Evolutionary conservation across 2,329 filamentous ascomycete species (phyloP).

Genomic region (Exophiala sp.): DNA sequence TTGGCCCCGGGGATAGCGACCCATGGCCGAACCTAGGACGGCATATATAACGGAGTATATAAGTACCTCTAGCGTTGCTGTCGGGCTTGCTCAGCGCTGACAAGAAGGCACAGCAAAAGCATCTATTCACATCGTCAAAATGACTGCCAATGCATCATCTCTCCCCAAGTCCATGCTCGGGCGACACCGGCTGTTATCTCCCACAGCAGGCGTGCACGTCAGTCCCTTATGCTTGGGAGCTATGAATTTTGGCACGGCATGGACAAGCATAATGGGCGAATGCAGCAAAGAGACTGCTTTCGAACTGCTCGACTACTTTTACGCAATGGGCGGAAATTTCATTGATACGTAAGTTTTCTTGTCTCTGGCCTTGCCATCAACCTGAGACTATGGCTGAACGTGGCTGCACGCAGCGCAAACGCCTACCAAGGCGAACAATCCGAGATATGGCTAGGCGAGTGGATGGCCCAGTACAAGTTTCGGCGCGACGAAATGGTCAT

Average conservation of each 20-base stretch:
- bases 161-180: constrained; percentile 43
- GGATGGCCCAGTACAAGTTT: constrained; percentile 44
- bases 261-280: constrained; percentile 35
- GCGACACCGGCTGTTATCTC: constrained; percentile 51
- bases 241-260: constrained; percentile 55
- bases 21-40: too few relatives aligned
- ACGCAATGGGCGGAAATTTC: constrained; percentile 50
- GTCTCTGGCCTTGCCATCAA: not conserved
- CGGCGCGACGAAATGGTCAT: constrained; percentile 51
- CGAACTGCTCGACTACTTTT: constrained; percentile 47
- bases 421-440: constrained; percentile 43
- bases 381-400: not conserved
- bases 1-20: too few relatives aligned
- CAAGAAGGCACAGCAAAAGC: too few relatives aligned
- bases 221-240: constrained; percentile 53
- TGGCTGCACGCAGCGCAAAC: constrained; percentile 34
- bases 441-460: constrained; percentile 50
- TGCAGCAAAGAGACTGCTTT: constrained; percentile 46
- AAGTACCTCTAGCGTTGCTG: too few relatives aligned
- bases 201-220: constrained; percentile 51
- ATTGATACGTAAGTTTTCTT: constrained; percentile 42
- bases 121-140: not conserved
- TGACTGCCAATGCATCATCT: constrained; percentile 29
- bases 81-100: too few relatives aligned
- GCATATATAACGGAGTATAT: too few relatives aligned